Percentiles rank a stretch among this genome's conserved stretches.
phyloP scores from a whole-genome alignment of 345 rosid species.

The Dipteronia sinensis region DNA sequence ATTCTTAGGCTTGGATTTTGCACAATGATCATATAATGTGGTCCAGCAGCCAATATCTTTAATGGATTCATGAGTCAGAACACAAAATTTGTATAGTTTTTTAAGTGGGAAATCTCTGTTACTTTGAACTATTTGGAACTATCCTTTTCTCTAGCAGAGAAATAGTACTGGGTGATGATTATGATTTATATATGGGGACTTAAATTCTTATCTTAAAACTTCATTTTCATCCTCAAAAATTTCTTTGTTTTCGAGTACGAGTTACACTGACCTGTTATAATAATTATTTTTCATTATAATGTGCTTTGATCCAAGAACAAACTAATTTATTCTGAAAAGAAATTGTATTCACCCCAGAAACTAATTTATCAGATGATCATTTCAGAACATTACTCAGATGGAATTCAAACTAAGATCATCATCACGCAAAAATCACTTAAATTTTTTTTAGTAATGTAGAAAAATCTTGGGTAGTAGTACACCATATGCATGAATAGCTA shows the following conservation, averaged over 20 bases:
- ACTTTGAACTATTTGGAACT: not conserved
- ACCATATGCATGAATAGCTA: not conserved
- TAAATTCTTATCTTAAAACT: not conserved
- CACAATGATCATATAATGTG: not conserved
- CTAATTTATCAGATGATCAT: not conserved
- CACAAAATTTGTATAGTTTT: not conserved
- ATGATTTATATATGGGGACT: not conserved
- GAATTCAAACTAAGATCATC: not conserved
- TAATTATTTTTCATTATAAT: not conserved
- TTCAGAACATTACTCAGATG: too few relatives aligned
- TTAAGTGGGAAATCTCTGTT: not conserved
- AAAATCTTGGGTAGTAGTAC: not conserved
- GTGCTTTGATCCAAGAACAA: not conserved
- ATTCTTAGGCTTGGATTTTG: not conserved
- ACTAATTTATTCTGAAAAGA: not conserved
- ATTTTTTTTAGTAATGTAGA: not conserved
- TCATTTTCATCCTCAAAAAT: not conserved
- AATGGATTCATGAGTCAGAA: not conserved
- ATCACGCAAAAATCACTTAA: not conserved
- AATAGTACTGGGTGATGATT: not conserved
- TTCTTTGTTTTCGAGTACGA: not conserved
- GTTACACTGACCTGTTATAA: not conserved
- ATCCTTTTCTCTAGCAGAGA: not conserved
- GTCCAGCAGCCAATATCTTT: not conserved
- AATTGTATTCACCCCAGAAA: not conserved